Evolutionary conservation across 805 yeast genomes (phyloP), one percentile per base, ranked within the genome.

Genomic region (Wickerhamiella vanderwaltii): DNA sequence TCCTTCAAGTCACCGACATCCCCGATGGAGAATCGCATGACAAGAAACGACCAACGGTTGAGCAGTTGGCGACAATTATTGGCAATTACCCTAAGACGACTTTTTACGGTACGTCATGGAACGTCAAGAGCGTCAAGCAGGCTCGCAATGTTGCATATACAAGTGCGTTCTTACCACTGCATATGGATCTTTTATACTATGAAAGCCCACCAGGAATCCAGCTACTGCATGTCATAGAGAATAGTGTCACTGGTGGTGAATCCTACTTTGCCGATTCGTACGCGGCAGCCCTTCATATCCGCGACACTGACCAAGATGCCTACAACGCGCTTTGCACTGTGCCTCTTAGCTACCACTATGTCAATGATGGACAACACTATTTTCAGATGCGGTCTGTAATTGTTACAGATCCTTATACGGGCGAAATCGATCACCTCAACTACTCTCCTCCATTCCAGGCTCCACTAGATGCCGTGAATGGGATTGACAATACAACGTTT

Each of bases 401-500:
- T 12, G 79, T 73, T 23, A 81, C 77, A 49, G 71, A 70, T 44
- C 63, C 64, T 15, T 54, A 58, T 39, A 55, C 62, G 9, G 57
- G 54, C 5, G 47, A 47, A 1, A 71, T 79, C 48, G 69, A 69
- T 49, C 76, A 71, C 41, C 71, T 79, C 15, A 79, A 78, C 54
- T 81, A 80, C 57, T 75, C 88, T 0, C 91, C 93, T 2, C 88
- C 87, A 9, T 80, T 79, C 62, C 93, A 81, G 54, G 88, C 82
- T 0, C 88, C 88, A 1, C 72, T 75, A 44, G 84, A 79, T 48
- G 43, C 50, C 1, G 16, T 53, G 5, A 63, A 66, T 5, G 67
- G 20, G 18, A 19, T 39, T 13, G 37, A 66, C 40, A 59, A 62
- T 31, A 51, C 44, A 16, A 36, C 67, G 7, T 72, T 77, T 48